These are phyloP conservation scores for Botryotinia narcissicola DNA, from an alignment of 2,329 filamentous ascomycete species.

Conservation along the genomic window DNA sequence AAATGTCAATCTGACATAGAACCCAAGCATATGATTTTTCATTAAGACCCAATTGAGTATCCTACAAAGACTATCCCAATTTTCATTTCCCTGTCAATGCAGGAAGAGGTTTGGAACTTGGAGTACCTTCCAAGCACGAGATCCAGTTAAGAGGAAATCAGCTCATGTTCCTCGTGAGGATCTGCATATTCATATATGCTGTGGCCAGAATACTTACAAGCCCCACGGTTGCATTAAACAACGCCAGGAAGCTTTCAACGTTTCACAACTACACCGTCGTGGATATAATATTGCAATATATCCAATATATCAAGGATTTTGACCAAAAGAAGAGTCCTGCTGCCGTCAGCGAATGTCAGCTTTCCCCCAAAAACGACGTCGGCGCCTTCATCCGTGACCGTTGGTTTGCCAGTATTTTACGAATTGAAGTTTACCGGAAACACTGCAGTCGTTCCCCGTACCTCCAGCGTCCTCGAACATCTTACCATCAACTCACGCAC, in stretches of 20 bases:
- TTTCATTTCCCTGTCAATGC: not conserved
- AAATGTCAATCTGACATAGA: conserved; percentile 10
- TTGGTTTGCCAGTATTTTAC: conserved; percentile 11
- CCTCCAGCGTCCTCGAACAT: not conserved
- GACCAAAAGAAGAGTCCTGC: conserved; percentile 1
- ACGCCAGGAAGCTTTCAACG: conserved; percentile 7
- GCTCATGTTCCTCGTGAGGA: conserved; percentile 15
- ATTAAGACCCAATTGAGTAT: conserved; percentile 13
- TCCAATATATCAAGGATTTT: conserved; percentile 17
- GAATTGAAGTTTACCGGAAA: conserved; percentile 17
- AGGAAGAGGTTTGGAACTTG: conserved; percentile 3
- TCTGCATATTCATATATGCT: conserved; percentile 19
- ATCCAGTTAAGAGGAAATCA: conserved; percentile 9
- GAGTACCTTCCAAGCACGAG: conserved; percentile 3
- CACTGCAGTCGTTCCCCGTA: conserved; percentile 18
- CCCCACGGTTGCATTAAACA: conserved; percentile 8
- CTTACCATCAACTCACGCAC: conserved; percentile 3
- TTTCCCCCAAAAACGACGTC: conserved; percentile 6
- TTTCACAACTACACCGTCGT: conserved; percentile 12
- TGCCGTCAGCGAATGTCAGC: conserved; percentile 19
- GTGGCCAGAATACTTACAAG: not conserved
- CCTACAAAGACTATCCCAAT: not conserved
- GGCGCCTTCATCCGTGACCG: conserved; percentile 7
- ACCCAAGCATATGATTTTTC: not conserved
- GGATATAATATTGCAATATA: conserved; percentile 10